These are phyloP conservation scores for Mortierella alpina DNA, from an alignment of 192 early-diverging fungal genomes.

Conservation along the genomic window DNA sequence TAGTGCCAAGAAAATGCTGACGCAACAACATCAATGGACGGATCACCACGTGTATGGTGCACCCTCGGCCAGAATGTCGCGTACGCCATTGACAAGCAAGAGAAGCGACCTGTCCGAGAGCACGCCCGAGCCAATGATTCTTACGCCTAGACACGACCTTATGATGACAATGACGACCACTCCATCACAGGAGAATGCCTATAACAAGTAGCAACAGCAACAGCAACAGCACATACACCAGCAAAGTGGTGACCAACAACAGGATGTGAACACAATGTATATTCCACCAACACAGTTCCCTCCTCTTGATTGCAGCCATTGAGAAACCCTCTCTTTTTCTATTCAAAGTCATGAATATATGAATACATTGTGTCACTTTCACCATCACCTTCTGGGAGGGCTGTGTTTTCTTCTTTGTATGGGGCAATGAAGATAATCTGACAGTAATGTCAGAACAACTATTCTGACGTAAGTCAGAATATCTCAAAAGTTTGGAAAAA, in stretches of 20 bases:
- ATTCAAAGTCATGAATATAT: too few relatives aligned
- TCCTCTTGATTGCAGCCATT: conserved; percentile 17
- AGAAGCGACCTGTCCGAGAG: too few relatives aligned
- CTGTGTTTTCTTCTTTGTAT: too few relatives aligned
- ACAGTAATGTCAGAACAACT: too few relatives aligned
- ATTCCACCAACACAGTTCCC: conserved; percentile 16
- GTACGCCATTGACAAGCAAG: not conserved
- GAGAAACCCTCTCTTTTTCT: not conserved
- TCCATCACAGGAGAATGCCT: too few relatives aligned
- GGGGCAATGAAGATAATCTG: too few relatives aligned
- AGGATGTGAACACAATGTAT: conserved; percentile 9
- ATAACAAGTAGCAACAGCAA: not conserved
- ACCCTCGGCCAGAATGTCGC: not conserved
- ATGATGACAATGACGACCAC: not conserved
- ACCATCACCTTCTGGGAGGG: too few relatives aligned
- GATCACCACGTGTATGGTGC: conserved; percentile 1
- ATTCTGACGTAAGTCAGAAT: too few relatives aligned
- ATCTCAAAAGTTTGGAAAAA: too few relatives aligned
- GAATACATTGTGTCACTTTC: too few relatives aligned
- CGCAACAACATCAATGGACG: not conserved
- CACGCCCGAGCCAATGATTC: too few relatives aligned
- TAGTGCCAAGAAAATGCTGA: not conserved
- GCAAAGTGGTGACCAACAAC: not conserved
- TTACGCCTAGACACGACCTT: not conserved
- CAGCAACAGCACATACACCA: conserved; percentile 4